Evolutionary conservation across 768 basidiomycete genomes (phyloP), one percentile per base, ranked within the genome.

Genomic region (Podaxis mareebaensis): DNA sequence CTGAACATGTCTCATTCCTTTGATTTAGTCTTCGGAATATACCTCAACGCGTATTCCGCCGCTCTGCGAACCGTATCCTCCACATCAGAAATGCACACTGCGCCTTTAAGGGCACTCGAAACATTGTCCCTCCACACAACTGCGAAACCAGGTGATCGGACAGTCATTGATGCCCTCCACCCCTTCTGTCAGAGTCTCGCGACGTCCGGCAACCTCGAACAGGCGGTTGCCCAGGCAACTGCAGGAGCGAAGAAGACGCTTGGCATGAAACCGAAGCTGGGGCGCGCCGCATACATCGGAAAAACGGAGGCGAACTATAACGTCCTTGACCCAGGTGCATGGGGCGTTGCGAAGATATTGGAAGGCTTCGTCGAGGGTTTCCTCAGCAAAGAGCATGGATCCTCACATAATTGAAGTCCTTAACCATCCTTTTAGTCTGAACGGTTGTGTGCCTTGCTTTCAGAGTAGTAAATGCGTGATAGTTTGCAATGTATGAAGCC

Each of bases 101-200:
- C 63, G 5, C 68, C 77, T 33, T 33, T 66, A 5, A 57, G 59
- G 10, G 77, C 79, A 3, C 63, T 79, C 0, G 24, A 62, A 3
- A 70, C 77, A 2, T 70, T 82, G 7, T 66, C 71, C 1, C 69
- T 70, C 42, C 75, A 86, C 70, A 85, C 84, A 1, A 80, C 83
- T 1, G 85, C 84, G 6, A 74, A 81, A 69, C 77, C 75, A 3
- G 85, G 84, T 0, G 84, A 85, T 52, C 78, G 85, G n/a, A 88
- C 84, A 0, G 71, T 86, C 53, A 76, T 88, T 30, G 85, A 87
- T 60, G 82, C 85, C 0, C 75, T 87, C 6, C 65, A 70, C 15
- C 80, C 83, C 15, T 82, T 86, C 63, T 81, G 79, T 54, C 67
- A 66, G 7, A 67, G 74, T 1, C 69, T 82, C n/a, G 66, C 68